phyloP scores from a whole-genome alignment of 352 stramenopile species.

The Lagenidium sp. region DNA sequence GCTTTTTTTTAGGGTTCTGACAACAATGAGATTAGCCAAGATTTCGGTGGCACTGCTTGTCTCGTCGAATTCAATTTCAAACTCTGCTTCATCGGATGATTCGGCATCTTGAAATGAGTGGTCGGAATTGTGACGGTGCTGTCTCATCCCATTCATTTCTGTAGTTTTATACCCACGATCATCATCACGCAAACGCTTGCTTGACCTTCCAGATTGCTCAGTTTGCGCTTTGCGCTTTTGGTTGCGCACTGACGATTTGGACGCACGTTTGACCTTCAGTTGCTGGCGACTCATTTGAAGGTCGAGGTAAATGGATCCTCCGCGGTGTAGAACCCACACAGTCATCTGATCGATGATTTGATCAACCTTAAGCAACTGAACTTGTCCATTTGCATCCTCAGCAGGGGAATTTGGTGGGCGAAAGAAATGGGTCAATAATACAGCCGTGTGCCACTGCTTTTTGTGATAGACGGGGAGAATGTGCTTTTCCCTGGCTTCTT shows the following conservation, averaged over 20 bases:
- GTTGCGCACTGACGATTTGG: conserved; percentile 19
- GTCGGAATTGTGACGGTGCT: too few relatives aligned
- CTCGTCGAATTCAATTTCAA: conserved; percentile 59
- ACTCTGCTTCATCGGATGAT: conserved; percentile 46
- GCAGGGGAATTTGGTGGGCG: conserved; percentile 58
- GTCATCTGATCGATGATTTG: conserved; percentile 87
- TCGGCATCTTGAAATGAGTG: conserved; percentile 23
- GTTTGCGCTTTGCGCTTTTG: conserved; percentile 33
- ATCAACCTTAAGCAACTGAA: conserved; percentile 79
- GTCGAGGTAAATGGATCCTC: conserved; percentile 80
- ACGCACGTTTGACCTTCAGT: conserved; percentile 65
- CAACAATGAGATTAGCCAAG: conserved; percentile 67
- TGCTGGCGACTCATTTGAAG: conserved; percentile 83
- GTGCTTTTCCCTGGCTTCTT: conserved; percentile 77
- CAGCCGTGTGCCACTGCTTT: conserved; percentile 79
- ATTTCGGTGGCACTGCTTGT: conserved; percentile 69
- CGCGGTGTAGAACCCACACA: conserved; percentile 76
- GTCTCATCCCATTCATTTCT: background rate
- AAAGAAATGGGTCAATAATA: conserved; percentile 81
- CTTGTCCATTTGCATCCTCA: conserved; percentile 62
- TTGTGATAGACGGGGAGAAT: conserved; percentile 81
- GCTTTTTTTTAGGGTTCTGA: conserved; percentile 57
- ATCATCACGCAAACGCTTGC: conserved; percentile 21
- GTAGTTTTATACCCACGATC: background rate
- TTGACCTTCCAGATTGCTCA: conserved; percentile 12